Evolutionary conservation across 23 red algal genomes (phyloP).

Genomic region (Gracilaria domingensis): DNA sequence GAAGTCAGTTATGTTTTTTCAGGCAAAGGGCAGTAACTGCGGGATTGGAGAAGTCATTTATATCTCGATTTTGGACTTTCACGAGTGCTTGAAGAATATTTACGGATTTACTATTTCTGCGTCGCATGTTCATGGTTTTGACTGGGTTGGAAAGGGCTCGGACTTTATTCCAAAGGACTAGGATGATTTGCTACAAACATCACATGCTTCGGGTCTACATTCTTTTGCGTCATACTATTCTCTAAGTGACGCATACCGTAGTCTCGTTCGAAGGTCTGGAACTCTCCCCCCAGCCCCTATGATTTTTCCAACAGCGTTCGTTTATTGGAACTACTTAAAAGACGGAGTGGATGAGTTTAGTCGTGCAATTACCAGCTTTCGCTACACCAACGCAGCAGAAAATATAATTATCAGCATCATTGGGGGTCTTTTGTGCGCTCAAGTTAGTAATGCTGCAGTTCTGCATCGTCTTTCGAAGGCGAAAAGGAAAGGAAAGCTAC

Average conservation of each 20-base stretch:
- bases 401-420: background rate
- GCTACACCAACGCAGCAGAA: background rate
- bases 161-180: background rate
- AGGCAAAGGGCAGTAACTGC: background rate
- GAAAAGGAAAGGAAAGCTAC: no score
- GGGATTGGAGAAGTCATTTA: conserved; percentile 9
- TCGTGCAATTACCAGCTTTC: background rate
- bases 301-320: background rate
- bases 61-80: background rate
- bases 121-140: background rate
- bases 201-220: background rate
- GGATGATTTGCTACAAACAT: background rate
- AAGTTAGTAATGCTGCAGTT: no score
- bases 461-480: no score
- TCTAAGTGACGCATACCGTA: background rate
- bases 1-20: background rate
- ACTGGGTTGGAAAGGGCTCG: background rate
- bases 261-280: background rate
- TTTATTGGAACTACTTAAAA: conserved; percentile 24
- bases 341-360: conserved; percentile 20
- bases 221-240: conserved; percentile 6
- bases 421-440: no score
- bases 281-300: background rate
- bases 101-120: background rate
- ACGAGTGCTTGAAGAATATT: background rate